Base-by-base conservation (phyloP, 2,329 filamentous ascomycete genomes). In the Fusarium palustre region DNA sequence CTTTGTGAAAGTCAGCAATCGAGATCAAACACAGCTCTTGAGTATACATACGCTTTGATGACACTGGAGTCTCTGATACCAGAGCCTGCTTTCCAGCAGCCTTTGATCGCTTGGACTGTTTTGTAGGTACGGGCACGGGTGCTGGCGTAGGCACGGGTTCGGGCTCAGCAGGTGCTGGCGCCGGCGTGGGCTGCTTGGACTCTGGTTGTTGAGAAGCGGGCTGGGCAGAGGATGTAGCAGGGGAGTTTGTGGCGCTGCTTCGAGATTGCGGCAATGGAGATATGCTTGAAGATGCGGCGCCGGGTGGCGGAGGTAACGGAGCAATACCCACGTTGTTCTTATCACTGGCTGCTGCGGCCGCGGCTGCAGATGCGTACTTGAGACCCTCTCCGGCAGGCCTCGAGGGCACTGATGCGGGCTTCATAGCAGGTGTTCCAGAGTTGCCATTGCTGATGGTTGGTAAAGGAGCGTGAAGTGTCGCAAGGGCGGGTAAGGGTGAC, bases 361-460 rank as follows among this genome's bases (percentile, higher is more conserved):
- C 96, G 0, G 96, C 96, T 0, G 96, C 96, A 38, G 96, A 98
- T 45, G 96, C 96, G 78, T 99, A 99, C 81, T 98, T 98, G 71
- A 99, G 85, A 2, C 92, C 93, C 79, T 98, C 95, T 48, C 94
- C 94, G 6, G 93, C 92, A 9, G 92, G 90, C 78, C 95, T 89
- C 62, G 92, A 90, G 2, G 96, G 96, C 74, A 94, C 82, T 20
- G 93, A 90, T 20, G 96, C 96, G 15, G 96, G 95, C 83, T 98
- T 99, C 95, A 98, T 98, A 55, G 86, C 83, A 55, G 85, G 85
- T 55, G 84, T 85, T 59, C 86, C 82, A 52, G 85, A 72, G 39
- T 69, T 78, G 76, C 87, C 87, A 77, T 87, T 92, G 72, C 87
- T 86, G 60, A 86, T 86, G 59, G 84, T 87, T 13, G 89, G 81